Evolutionary conservation across 257 asterid species (phyloP).

Genomic region (Striga asiatica): DNA sequence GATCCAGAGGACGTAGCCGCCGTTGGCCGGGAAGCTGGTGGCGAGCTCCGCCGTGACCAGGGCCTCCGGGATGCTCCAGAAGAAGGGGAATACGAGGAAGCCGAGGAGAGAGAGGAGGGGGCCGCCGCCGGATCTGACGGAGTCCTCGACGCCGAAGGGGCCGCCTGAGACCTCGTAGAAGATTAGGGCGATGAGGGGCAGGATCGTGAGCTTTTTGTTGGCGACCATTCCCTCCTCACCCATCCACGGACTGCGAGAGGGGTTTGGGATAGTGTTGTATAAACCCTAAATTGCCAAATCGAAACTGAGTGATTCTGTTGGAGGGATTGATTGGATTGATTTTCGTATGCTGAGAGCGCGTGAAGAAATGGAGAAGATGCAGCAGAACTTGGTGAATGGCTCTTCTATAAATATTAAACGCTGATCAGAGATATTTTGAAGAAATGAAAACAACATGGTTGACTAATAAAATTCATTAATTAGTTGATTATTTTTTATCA

Average conservation of each 20-base stretch:
- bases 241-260: constrained; percentile 18
- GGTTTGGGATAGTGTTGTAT: neutral
- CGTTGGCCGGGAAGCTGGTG: constrained; percentile 75
- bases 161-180: constrained; percentile 95
- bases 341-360: no score
- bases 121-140: constrained; percentile 71
- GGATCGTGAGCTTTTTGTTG: constrained; percentile 37
- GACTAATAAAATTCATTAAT: no score
- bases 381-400: no score
- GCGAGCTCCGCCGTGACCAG: constrained; percentile 74
- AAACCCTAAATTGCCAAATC: constrained; percentile 2
- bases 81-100: constrained; percentile 64
- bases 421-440: no score
- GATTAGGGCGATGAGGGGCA: constrained; percentile 76
- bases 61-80: constrained; percentile 91
- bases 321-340: neutral
- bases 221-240: constrained; percentile 30
- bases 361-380: no score
- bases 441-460: no score
- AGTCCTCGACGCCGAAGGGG: constrained; percentile 88
- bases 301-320: neutral
- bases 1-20: constrained; percentile 80
- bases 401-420: no score
- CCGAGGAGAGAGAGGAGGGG: constrained; percentile 64
- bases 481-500: no score